Evolutionary conservation across 768 basidiomycete species (phyloP), one percentile per base, ranked within the genome.

Genomic region (Mycena indigotica): DNA sequence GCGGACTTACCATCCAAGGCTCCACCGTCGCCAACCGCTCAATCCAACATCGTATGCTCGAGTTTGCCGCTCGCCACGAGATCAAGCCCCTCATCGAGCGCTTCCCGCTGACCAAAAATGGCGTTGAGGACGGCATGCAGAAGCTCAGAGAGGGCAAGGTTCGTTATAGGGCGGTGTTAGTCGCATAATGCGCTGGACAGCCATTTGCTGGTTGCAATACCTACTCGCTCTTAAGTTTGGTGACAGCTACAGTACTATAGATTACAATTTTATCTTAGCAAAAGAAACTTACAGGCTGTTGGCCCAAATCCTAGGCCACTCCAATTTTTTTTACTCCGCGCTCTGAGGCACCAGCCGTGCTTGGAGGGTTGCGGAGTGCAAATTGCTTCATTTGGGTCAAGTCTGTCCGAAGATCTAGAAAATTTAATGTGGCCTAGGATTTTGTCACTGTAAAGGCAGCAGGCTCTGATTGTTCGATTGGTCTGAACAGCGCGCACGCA

Each of bases 91-190:
- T 73, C 3, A 57, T 69, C 15, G 69, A 76, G 28, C 50, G 59
- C 39, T 76, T 75, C 32, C 60, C 68, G 6, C 61, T 76, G 66
- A 67, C 56, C 19, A 64, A 64, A 29, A 61, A 64, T 0, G 75
- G 75, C 1, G 55, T 57, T 16, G 60, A 57, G 30, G 55, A 49
- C 28, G 60, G 60, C 2, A 53, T 56, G 55, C 17, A 23, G 16
- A 28, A 51, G 16, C 28, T 61, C 25, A 28, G 60, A 16, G 60
- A 55, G 32, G 60, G 60, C 8, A 57, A 61, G 30, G 52, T 57
- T 25, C 39, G 60, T 2, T 57, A 61, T 28, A 29, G 60, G 28
- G 56, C 39, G 0, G 60, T 57, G 15, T 52, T 61, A 19, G 60
- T 57, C 6, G 60, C 60, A 21, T 19, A 44, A 21, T 10, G n/a